Percentiles rank a stretch among this genome's conserved stretches.
These are phyloP conservation scores for Tausonia pullulans DNA, from an alignment of 1,284 basidiomycete genomes.

Conservation along the genomic window DNA sequence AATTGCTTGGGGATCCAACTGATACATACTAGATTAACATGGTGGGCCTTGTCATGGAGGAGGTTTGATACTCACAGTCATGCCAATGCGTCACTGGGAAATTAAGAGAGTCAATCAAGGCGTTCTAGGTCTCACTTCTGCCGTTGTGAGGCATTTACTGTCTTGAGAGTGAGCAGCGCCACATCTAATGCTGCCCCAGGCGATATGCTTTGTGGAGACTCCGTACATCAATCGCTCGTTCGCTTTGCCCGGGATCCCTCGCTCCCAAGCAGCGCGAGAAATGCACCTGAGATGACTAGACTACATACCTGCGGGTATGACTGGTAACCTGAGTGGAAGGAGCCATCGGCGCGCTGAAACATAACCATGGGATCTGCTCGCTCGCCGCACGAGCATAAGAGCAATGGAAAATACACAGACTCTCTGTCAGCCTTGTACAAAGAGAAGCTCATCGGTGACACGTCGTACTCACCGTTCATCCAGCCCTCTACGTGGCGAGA, in stretches of 20 bases:
- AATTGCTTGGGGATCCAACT: too few relatives aligned
- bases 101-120: background rate
- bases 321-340: constrained; percentile 21
- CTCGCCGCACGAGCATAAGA: too few relatives aligned
- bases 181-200: constrained; percentile 23
- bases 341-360: constrained; percentile 19
- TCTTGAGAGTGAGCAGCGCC: constrained; percentile 20
- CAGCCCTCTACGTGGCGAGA: constrained; percentile 16
- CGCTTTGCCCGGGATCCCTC: too few relatives aligned
- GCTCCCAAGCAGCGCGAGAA: background rate
- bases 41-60: too few relatives aligned
- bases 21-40: too few relatives aligned
- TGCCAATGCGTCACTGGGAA: constrained; percentile 16
- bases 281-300: background rate
- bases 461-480: constrained; percentile 19
- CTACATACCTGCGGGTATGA: constrained; percentile 18
- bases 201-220: constrained; percentile 6
- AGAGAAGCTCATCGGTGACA: background rate
- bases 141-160: background rate
- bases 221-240: background rate
- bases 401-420: too few relatives aligned
- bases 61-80: constrained; percentile 12
- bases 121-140: background rate
- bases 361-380: constrained; percentile 19
- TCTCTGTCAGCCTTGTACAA: background rate